These are phyloP conservation scores for Rutstroemia sp. DNA, from an alignment of 2,329 filamentous ascomycete species.

Conservation along the genomic window DNA sequence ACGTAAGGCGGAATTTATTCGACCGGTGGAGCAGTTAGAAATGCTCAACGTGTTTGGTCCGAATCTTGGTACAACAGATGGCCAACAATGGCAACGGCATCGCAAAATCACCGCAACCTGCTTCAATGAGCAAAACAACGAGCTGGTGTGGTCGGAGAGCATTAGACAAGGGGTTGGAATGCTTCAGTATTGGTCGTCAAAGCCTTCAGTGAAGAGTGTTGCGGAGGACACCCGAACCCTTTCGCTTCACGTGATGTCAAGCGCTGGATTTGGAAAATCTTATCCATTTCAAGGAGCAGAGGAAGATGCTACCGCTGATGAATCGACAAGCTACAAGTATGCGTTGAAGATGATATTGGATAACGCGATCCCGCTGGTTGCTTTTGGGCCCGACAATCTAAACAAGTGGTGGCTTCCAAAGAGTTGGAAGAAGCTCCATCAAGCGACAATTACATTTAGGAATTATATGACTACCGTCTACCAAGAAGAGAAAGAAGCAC, in stretches of 20 bases:
- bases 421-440: background rate
- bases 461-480: background rate
- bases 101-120: background rate
- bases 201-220: background rate
- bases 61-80: background rate
- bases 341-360: conserved; percentile 2
- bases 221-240: background rate
- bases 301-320: background rate
- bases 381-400: background rate
- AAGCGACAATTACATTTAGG: background rate
- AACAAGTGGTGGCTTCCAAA: conserved; percentile 5
- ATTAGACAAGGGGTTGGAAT: background rate
- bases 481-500: background rate
- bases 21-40: conserved; percentile 1
- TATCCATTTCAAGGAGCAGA: conserved; percentile 2
- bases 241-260: conserved; percentile 1
- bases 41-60: conserved; percentile 4
- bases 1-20: background rate
- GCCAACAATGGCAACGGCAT: conserved; percentile 4
- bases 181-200: conserved; percentile 1
- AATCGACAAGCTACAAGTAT: background rate
- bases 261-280: conserved; percentile 6
- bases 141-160: background rate
- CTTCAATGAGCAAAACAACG: conserved; percentile 2
- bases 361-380: background rate